Base-by-base conservation (phyloP, 2,329 filamentous ascomycete species). In the Fusarium sp. region DNA sequence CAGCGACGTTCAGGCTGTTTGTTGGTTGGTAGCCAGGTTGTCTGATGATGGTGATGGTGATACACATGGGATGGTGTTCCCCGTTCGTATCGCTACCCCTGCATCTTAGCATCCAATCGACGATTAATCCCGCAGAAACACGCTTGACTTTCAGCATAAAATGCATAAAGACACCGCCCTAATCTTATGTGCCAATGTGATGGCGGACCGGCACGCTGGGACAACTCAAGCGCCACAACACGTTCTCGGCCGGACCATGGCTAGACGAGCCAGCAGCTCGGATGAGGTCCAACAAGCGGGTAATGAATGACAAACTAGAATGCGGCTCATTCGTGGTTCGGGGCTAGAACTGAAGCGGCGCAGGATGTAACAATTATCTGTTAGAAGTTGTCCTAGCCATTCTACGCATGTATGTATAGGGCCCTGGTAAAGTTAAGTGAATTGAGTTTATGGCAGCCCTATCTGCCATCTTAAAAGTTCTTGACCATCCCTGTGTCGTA, bases 201-300 rank as follows among this genome's bases (percentile, higher is more conserved):
- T 29, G 46, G 45, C 45, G 59, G 65, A 42, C 65, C 55, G 41
- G 42, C 41, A 52, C 39, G 37, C 31, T 58, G 37, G 41, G 37
- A 51, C 16, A 68, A 45, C 33, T 38, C 21, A 21, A 58, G 25
- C 66, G 64, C 66, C 64, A 63, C 65, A 31, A 9, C 59, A 59
- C 31, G 59, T 69, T 69, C 65, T 69, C 58, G 46, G 37, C 54
- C 37, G 16, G 44, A 42, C 21, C 37, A 27, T 44, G 41, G 31
- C 33, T 35, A 33, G 23, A 48, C 14, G 29, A 54, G 37, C 60
- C 60, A 63, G n/a, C 45, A 41, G 29, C 35, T 23, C 27, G 51
- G 41, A 19, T 41, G 54, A 41, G 35, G 37, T 18, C 35, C 37
- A 23, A 21, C 35, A 35, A 49, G 35, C 29, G 35, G 60, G 29